Percentiles rank a stretch among this genome's conserved stretches.
Conservation (phyloP, 2,329 filamentous ascomycete species). For the Exophiala bonariae region DNA sequence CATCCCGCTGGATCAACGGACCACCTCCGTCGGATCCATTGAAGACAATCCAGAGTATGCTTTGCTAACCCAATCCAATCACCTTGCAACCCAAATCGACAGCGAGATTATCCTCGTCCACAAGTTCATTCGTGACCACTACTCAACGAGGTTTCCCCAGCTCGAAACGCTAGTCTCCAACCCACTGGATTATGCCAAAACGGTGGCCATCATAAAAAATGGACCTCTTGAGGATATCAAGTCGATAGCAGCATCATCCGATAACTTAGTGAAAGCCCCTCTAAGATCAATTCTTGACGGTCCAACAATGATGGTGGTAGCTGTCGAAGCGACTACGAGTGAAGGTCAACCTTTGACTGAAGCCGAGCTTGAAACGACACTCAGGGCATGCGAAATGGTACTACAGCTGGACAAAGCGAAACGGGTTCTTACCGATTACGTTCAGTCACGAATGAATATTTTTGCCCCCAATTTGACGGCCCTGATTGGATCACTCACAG, state of each 20-base stretch:
- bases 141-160: slow-evolving; percentile 90
- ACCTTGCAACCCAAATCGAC: slow-evolving; percentile 86
- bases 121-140: slow-evolving; percentile 95
- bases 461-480: slow-evolving; percentile 93
- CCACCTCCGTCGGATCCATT: slow-evolving; percentile 72
- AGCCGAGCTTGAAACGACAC: slow-evolving; percentile 72
- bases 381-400: slow-evolving; percentile 81
- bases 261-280: slow-evolving; percentile 75
- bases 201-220: slow-evolving; percentile 89
- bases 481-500: slow-evolving; percentile 87
- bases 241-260: slow-evolving; percentile 69
- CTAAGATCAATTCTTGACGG: slow-evolving; percentile 82
- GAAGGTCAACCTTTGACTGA: slow-evolving; percentile 74
- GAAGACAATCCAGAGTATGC: slow-evolving; percentile 92
- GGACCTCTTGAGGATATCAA: slow-evolving; percentile 89
- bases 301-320: slow-evolving; percentile 91
- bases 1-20: slow-evolving; percentile 64
- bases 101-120: slow-evolving; percentile 90
- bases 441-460: slow-evolving; percentile 93
- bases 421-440: slow-evolving; percentile 83
- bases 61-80: slow-evolving; percentile 83
- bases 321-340: slow-evolving; percentile 88
- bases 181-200: slow-evolving; percentile 91
- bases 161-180: slow-evolving; percentile 87
- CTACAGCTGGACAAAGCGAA: slow-evolving; percentile 87